Base-by-base conservation (phyloP, 768 basidiomycete genomes). In the Trametes gibbosa region DNA sequence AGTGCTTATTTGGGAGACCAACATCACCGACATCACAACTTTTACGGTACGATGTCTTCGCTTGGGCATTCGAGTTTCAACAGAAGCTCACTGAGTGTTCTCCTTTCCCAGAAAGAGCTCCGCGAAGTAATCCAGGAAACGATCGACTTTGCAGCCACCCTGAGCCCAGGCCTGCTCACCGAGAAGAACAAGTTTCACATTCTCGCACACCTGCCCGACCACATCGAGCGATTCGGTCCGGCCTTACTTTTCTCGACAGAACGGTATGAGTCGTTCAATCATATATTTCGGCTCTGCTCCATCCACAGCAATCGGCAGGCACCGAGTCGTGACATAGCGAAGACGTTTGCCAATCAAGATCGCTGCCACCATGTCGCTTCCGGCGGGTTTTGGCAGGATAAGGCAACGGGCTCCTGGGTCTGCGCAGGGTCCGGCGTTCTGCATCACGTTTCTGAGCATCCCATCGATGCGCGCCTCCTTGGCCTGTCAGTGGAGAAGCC, bases 191-290 rank as follows among this genome's bases (percentile, higher is more conserved):
- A 74, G 59, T 69, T 72, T 27, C 72, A 74, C 43, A 43, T 72
- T 17, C 53, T 74, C 10, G n/a, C 59, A 0, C 72, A 74, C 47
- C 50, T 72, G 6, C 51, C 58, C 0, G 55, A 46, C 3, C 59
- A 70, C 45, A 65, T 74, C 29, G 46, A 56, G 1, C 65, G 62
- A 1, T 74, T 71, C 54, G 71, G 72, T 1, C 72, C 73, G 3
- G 63, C 71, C 0, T 48, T 70, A 1, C 51, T 70, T 0, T 72
- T 69, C 48, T 67, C 72, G 2, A 72, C 72, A 0, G 69, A 73
- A 53, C 55, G 66, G 12, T 72, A 68, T 42, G 70, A 73, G 56
- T 68, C 68, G 0, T 73, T 66, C 56, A 73, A 73, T 43, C 49
- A 47, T 14, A 62, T 72, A 0, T 66, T 72, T 41, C 54, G 68